Evolutionary conservation across 2,329 filamentous ascomycete species (phyloP).

Genomic region (Aspergillus ochraceus): DNA sequence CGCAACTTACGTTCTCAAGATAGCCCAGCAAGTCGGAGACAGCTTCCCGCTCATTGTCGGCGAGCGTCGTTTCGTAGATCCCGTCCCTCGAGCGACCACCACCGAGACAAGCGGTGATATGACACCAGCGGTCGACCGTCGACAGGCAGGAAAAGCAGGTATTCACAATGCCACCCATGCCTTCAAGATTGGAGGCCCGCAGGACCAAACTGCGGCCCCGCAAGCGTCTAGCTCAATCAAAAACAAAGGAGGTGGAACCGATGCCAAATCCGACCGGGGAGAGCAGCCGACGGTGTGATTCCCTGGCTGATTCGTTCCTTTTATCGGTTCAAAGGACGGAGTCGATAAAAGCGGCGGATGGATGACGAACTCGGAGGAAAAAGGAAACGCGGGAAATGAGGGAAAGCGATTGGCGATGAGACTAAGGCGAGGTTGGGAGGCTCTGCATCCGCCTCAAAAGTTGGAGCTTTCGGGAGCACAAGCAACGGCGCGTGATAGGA

Average conservation of each 20-base stretch:
- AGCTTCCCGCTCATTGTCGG: constrained; percentile 94
- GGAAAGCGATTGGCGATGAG: constrained; percentile 15
- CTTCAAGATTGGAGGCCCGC: constrained; percentile 27
- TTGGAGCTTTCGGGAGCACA: constrained; percentile 24
- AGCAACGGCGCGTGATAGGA: constrained; percentile 28
- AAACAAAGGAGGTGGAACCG: constrained; percentile 13
- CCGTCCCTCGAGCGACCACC: constrained; percentile 76
- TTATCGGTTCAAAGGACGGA: not conserved
- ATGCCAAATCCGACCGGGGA: constrained; percentile 11
- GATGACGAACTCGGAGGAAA: not conserved
- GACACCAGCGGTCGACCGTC: constrained; percentile 44
- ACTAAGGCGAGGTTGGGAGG: constrained; percentile 14
- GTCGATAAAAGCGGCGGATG: not conserved
- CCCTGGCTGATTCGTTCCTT: constrained; percentile 4
- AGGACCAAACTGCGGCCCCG: constrained; percentile 29
- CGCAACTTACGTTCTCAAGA: constrained; percentile 79
- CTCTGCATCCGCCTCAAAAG: constrained; percentile 19
- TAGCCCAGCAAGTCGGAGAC: constrained; percentile 94
- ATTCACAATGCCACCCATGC: constrained; percentile 41
- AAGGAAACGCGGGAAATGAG: constrained; percentile 2
- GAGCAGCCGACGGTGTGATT: not conserved
- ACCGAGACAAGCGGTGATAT: constrained; percentile 43
- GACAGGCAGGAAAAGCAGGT: constrained; percentile 44
- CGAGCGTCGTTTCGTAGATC: constrained; percentile 81
- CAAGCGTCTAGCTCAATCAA: constrained; percentile 17